Percentiles rank a stretch among this genome's conserved stretches.
These are phyloP conservation scores for Rhodocollybia butyracea DNA, from an alignment of 768 basidiomycete genomes.

Conservation along the genomic window DNA sequence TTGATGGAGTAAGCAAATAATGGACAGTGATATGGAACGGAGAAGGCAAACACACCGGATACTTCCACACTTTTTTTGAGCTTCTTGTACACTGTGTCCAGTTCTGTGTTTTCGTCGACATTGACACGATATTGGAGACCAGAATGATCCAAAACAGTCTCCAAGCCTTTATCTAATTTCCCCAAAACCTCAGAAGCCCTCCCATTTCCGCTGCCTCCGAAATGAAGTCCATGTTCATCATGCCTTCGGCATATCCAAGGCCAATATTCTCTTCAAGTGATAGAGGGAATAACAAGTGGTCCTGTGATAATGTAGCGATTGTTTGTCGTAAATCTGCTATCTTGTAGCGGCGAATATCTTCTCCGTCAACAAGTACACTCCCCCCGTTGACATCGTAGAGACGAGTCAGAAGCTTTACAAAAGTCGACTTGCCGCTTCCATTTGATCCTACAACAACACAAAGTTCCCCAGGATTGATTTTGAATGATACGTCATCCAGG, in stretches of 20 bases:
- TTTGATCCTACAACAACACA: slow-evolving; percentile 59
- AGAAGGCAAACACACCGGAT: slow-evolving; percentile 11
- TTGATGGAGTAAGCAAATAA: background rate
- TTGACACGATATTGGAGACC: slow-evolving; percentile 7
- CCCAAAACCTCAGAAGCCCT: slow-evolving; percentile 20
- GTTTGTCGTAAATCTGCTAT: slow-evolving; percentile 37
- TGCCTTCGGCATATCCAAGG: slow-evolving; percentile 18
- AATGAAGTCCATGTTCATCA: slow-evolving; percentile 18
- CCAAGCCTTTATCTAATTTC: slow-evolving; percentile 13
- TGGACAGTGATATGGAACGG: background rate
- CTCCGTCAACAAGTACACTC: slow-evolving; percentile 39
- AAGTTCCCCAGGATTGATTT: slow-evolving; percentile 43
- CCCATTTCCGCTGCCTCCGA: slow-evolving; percentile 28
- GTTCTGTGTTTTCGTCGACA: background rate
- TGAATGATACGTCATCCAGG: slow-evolving; percentile 37
- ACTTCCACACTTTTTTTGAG: slow-evolving; percentile 20
- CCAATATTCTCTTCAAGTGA: slow-evolving; percentile 42
- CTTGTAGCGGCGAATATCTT: slow-evolving; percentile 33
- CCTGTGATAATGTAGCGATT: slow-evolving; percentile 48
- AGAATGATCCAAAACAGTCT: slow-evolving; percentile 16
- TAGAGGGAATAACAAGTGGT: slow-evolving; percentile 45
- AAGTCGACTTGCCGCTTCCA: slow-evolving; percentile 52
- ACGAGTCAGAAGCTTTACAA: slow-evolving; percentile 48
- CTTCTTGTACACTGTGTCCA: slow-evolving; percentile 19
- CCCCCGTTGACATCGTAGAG: slow-evolving; percentile 46